Evolutionary conservation across 2,329 filamentous ascomycete species (phyloP), one percentile per base, ranked within the genome.

Genomic region (Pseudogymnoascus sp.): DNA sequence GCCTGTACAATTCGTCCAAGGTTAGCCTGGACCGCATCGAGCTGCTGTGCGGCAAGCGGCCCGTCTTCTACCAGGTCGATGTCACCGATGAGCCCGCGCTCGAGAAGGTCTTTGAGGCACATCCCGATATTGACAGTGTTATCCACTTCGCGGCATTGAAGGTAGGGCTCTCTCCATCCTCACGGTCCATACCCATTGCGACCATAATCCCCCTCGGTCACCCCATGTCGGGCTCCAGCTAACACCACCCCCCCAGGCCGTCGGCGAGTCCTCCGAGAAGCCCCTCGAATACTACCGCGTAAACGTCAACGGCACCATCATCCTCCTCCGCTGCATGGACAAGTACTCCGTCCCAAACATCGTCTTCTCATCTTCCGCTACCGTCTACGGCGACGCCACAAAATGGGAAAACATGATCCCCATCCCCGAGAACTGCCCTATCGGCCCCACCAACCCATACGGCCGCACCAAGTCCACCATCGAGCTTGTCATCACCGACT

Each of bases 131-230:
- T 72, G 92, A 97, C 83, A 96, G 91, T 74, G 94, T 97, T 68
- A 97, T 99, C 72, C 94, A 99, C 82, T 99, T 99, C 74, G 95
- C 94, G 67, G 94, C 94, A 23, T 84, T 99, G 69, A 99, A 99
- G 89, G 91, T 89, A 77, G 70, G 70, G 78, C 71, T 5, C 41
- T 36, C 30, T n/a, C 42, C 12, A 16, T 38, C 4, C 23, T 11
- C 38, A 39, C 65, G 19, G 55, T 33, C 12, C 19, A 12, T 36
- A 36, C 33, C 23, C 39, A 45, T 45, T 45, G 52, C 23, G 55
- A 12, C n/a, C 5, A 33, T 28, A 35, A 3, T 5, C 33, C 5
- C 14, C 6, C 23, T 30, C 8, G 25, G n/a, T 4, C 25, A 11
- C 5, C 9, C 25, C 23, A n/a, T 19, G 16, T 35, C 8, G 19